These are phyloP conservation scores for Auricularia sp. DNA, from an alignment of 768 basidiomycete genomes.

Conservation along the genomic window DNA sequence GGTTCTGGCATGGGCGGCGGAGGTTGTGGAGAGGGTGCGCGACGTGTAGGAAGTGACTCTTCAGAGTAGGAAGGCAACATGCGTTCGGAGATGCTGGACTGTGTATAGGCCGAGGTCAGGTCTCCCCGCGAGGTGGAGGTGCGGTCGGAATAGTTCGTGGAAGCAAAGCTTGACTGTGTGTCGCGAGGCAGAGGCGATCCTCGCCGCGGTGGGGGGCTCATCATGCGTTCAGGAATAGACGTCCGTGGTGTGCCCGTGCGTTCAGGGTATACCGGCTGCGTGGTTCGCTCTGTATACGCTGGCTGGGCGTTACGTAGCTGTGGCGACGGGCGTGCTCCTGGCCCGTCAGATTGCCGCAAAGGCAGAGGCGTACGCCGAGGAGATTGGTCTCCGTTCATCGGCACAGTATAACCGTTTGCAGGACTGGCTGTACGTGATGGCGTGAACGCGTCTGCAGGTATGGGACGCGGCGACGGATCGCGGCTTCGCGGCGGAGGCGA, in stretches of 20 bases:
- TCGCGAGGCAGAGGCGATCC: not conserved
- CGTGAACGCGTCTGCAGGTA: not conserved
- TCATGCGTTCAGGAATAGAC: not conserved
- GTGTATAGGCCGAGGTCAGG: not conserved
- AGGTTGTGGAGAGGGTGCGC: constrained; percentile 3
- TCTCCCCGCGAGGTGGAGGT: not conserved
- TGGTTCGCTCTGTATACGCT: not conserved
- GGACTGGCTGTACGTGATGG: not conserved
- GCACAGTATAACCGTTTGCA: not conserved
- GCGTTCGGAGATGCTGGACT: not conserved
- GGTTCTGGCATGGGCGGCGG: not conserved
- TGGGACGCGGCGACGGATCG: not conserved
- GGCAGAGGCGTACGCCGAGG: not conserved
- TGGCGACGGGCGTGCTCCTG: not conserved
- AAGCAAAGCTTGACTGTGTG: constrained; percentile 1
- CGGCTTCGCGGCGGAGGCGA: not conserved
- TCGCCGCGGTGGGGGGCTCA: not conserved
- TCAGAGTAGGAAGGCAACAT: not conserved
- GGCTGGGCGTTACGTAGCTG: not conserved
- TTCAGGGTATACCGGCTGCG: not conserved
- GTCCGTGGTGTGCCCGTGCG: not conserved
- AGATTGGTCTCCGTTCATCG: not conserved
- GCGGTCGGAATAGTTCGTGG: not conserved
- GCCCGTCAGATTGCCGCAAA: not conserved
- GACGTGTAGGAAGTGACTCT: not conserved